These are phyloP conservation scores for Leptographium procerum DNA, from an alignment of 2,329 filamentous ascomycete species.

Conservation along the genomic window DNA sequence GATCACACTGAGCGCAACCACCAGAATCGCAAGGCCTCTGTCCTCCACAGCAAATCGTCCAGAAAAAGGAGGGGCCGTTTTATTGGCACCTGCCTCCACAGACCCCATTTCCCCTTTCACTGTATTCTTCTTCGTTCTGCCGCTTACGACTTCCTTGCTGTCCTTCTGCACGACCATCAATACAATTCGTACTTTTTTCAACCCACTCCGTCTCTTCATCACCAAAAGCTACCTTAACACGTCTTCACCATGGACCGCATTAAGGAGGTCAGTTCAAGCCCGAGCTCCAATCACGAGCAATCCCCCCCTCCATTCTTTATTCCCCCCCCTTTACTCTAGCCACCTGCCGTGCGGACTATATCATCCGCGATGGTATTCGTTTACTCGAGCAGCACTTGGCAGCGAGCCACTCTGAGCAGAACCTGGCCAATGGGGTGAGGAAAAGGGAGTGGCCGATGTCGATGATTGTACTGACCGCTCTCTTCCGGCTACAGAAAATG, in stretches of 20 bases:
- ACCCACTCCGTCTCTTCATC: not conserved
- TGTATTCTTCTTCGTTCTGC: not conserved
- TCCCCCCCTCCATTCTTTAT: not conserved
- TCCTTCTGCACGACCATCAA: not conserved
- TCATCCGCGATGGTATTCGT: not conserved
- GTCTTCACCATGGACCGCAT: constrained; percentile 62
- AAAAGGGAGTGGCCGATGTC: not conserved
- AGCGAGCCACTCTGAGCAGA: not conserved
- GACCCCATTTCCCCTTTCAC: constrained; percentile 1
- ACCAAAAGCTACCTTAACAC: not conserved
- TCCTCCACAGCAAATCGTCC: not conserved
- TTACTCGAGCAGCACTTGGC: not conserved
- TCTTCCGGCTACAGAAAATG: constrained; percentile 60
- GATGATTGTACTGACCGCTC: constrained; percentile 5
- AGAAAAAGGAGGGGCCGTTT: constrained; percentile 11
- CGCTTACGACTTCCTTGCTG: not conserved
- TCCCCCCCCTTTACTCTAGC: constrained; percentile 3
- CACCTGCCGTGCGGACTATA: not conserved
- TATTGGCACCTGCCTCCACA: constrained; percentile 9
- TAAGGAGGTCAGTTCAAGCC: constrained; percentile 59
- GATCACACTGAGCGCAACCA: constrained; percentile 4
- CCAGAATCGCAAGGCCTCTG: not conserved
- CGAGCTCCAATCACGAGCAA: not conserved
- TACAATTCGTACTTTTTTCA: not conserved
- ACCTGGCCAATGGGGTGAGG: not conserved